Percentiles rank a stretch among this genome's conserved stretches.
Conservation (phyloP, 768 basidiomycete species). For the Saitozyma podzolica region DNA sequence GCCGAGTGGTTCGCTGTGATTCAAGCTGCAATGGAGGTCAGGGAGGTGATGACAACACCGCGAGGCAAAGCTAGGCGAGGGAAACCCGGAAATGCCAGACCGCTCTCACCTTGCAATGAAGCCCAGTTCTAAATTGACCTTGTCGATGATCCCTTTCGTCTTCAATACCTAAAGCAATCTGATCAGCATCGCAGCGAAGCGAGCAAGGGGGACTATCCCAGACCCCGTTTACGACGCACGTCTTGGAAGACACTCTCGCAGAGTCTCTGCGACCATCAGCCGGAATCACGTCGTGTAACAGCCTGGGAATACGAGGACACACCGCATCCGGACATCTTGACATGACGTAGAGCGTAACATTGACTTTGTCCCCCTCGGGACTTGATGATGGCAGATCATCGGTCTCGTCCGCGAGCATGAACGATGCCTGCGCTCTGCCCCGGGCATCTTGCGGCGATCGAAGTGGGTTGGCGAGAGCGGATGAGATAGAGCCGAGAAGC, state of each 20-base stretch:
- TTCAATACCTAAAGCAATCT: conserved; percentile 53
- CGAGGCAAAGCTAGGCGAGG: not conserved
- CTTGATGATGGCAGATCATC: no score
- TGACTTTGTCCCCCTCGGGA: conserved; percentile 18
- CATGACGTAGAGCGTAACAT: conserved; percentile 58
- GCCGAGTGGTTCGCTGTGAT: conserved; percentile 54
- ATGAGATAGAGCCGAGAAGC: no score
- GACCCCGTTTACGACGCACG: conserved; percentile 53
- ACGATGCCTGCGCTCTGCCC: no score
- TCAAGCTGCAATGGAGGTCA: conserved; percentile 16
- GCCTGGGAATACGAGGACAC: conserved; percentile 13
- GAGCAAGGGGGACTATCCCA: not conserved
- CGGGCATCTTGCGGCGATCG: no score
- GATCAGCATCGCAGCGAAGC: not conserved
- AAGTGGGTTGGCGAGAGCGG: no score
- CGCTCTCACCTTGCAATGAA: conserved; percentile 70
- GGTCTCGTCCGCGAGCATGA: no score
- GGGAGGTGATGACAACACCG: not conserved
- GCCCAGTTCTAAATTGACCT: conserved; percentile 67
- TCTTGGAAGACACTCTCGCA: conserved; percentile 77
- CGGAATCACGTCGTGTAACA: not conserved
- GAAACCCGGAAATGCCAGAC: not conserved
- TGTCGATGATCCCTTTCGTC: conserved; percentile 58
- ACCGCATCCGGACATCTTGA: conserved; percentile 75
- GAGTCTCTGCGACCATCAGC: conserved; percentile 53